Base-by-base conservation (phyloP, 169 alveolate species). In the Plasmodium ovale region DNA sequence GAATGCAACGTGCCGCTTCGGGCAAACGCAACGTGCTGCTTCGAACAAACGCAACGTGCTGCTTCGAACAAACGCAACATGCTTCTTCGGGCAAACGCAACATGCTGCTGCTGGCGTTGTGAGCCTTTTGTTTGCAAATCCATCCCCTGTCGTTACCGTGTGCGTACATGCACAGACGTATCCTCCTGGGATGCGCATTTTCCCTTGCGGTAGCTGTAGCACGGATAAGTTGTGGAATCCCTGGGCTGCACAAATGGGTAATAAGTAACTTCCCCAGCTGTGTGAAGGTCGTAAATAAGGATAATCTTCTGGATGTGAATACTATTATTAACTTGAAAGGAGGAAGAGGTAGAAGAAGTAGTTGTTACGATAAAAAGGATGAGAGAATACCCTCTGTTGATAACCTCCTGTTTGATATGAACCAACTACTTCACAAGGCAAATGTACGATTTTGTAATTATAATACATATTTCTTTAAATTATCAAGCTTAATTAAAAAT, bases 351-450 rank as follows among this genome's bases (percentile, higher is more conserved):
- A 29, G 42, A 2, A 12, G 31, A 7, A 42, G 35, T 0, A 0
- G 23, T 19, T n/a, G 0, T 0, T 0, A 53, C 6, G n/a, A 1
- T n/a, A 0, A 21, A 5, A 0, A 37, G 14, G 25, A 51, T 1
- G 37, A 53, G 31, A 71, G 27, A 9, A 65, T 49, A 9, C 62
- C 47, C 10, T 60, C 53, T 5, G 72, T 89, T 0, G 95, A 92
- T 47, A 87, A 88, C 39, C 67, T 92, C 1, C 70, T 92, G 67
- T 92, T 92, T 37, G 95, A 92, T 44, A 23, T 92, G 51, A 92
- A 92, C 47, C 95, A 92, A 53, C 64, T 92, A 54, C 85, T 92
- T 1, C 94, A 92, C 67, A 92, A 92, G 88, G 95, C 92, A 9
- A 73, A 71, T 35, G 89, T 87, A 19, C 16, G 72, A 71, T 68